These are phyloP conservation scores for Penicillium dipodomyicola DNA, from an alignment of 495 filamentous ascomycete genomes.

Conservation along the genomic window DNA sequence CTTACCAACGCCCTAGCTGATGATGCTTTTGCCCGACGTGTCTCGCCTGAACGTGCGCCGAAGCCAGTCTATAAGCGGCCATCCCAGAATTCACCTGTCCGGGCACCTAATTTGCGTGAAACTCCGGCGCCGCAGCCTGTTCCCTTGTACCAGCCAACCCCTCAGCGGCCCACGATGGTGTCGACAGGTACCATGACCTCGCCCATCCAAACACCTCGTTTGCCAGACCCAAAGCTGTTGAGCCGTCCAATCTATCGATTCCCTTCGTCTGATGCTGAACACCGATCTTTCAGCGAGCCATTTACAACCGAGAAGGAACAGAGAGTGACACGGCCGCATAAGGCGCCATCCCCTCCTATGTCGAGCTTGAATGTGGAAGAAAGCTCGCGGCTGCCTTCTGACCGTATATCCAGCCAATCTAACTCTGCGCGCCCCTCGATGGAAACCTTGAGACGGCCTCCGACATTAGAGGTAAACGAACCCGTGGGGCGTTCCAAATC, in stretches of 20 bases:
- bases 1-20: constrained; percentile 85
- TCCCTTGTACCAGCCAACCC: constrained; percentile 57
- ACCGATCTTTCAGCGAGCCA: constrained; percentile 55
- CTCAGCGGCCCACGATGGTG: constrained; percentile 69
- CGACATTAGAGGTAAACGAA: constrained; percentile 58
- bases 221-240: constrained; percentile 41
- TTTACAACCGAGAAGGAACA: constrained; percentile 34
- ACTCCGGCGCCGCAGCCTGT: constrained; percentile 26
- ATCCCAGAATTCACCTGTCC: constrained; percentile 29
- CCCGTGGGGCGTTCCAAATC: constrained; percentile 59
- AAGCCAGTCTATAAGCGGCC: constrained; percentile 28
- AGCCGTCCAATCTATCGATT: constrained; percentile 61
- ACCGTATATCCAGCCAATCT: constrained; percentile 49
- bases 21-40: constrained; percentile 69
- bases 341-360: constrained; percentile 33
- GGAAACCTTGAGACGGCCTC: constrained; percentile 64
- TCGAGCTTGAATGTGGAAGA: constrained; percentile 38
- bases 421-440: constrained; percentile 77
- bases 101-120: constrained; percentile 24
- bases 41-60: constrained; percentile 33
- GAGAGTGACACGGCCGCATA: constrained; percentile 12
- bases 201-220: constrained; percentile 59
- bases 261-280: constrained; percentile 53
- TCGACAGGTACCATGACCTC: constrained; percentile 93
- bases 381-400: constrained; percentile 50